Percentiles rank a stretch among this genome's conserved stretches.
phyloP scores from a whole-genome alignment of 139 green algal genomes.

The Tetradesmus lagerheimii region DNA sequence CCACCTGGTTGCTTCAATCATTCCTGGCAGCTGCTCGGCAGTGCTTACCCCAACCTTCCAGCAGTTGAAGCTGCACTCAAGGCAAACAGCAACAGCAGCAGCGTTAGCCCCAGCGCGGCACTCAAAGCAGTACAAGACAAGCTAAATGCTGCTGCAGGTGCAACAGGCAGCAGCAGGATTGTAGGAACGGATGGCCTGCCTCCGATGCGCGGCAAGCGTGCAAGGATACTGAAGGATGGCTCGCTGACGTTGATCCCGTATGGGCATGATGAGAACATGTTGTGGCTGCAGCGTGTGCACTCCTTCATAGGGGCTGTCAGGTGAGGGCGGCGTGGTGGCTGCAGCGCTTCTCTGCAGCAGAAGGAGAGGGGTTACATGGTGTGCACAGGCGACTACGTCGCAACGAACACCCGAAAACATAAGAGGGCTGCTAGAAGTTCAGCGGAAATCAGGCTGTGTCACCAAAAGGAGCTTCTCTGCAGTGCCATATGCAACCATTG shows the following conservation, averaged over 20 bases:
- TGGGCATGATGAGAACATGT: slow-evolving; percentile 76
- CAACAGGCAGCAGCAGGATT: neutral
- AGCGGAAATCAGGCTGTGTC: too few species aligned
- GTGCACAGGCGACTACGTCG: too few species aligned
- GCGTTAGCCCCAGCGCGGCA: neutral
- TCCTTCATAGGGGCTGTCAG: slow-evolving; percentile 62
- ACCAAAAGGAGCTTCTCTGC: too few species aligned
- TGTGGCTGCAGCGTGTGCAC: slow-evolving; percentile 64
- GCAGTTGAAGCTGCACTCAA: slow-evolving; percentile 10
- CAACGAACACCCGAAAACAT: too few species aligned
- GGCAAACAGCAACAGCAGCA: slow-evolving; percentile 1
- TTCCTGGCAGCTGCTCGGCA: slow-evolving; percentile 2
- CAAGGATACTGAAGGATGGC: slow-evolving; percentile 78
- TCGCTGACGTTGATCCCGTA: slow-evolving; percentile 82
- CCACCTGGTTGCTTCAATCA: neutral
- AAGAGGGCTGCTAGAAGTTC: too few species aligned
- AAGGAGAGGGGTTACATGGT: neutral
- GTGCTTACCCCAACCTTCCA: neutral
- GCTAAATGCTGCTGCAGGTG: neutral
- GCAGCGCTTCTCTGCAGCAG: neutral
- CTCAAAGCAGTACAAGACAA: neutral
- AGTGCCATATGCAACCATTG: too few species aligned
- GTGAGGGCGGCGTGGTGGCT: slow-evolving; percentile 8
- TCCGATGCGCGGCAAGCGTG: slow-evolving; percentile 39
- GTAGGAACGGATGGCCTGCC: neutral